A percentile compares a stretch with the other conserved stretches of the same genome.
Conservation (phyloP, 176 grass and related monocot species). For the Ensete glaucum region DNA sequence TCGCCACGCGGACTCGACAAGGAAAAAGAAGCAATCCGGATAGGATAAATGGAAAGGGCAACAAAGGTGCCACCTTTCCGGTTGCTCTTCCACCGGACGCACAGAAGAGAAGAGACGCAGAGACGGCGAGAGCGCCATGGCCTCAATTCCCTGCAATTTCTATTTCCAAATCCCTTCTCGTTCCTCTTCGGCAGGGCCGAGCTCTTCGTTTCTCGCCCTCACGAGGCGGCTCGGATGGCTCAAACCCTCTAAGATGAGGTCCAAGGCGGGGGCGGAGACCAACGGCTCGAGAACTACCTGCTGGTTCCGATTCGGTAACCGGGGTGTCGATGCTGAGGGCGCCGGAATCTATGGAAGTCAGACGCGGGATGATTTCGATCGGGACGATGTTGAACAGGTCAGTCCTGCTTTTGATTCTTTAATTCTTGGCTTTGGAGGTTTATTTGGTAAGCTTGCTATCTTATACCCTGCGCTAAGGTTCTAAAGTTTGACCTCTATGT, state of each 20-base stretch:
- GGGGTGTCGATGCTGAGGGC: constrained; percentile 50
- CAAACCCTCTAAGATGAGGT: constrained; percentile 30
- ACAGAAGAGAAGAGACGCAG: too few relatives aligned
- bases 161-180: constrained; percentile 1
- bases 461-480: neutral
- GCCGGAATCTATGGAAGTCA: constrained; percentile 86
- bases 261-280: constrained; percentile 33
- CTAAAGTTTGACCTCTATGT: neutral
- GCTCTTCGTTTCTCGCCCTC: constrained; percentile 33
- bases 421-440: neutral
- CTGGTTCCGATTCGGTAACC: constrained; percentile 89
- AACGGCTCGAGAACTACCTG: constrained; percentile 41
- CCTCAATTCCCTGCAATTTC: neutral
- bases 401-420: neutral
- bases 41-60: neutral
- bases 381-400: constrained; percentile 97
- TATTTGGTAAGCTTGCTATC: neutral
- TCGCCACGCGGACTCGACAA: neutral
- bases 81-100: neutral
- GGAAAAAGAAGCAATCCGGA: neutral
- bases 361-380: constrained; percentile 77
- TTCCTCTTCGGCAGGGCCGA: constrained; percentile 18
- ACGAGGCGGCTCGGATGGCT: constrained; percentile 28
- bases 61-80: neutral
- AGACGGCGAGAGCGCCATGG: neutral